A percentile compares a stretch with the other conserved stretches of the same genome.
phyloP scores from a whole-genome alignment of 306 rosid genomes.

The Leucaena leucocephala region DNA sequence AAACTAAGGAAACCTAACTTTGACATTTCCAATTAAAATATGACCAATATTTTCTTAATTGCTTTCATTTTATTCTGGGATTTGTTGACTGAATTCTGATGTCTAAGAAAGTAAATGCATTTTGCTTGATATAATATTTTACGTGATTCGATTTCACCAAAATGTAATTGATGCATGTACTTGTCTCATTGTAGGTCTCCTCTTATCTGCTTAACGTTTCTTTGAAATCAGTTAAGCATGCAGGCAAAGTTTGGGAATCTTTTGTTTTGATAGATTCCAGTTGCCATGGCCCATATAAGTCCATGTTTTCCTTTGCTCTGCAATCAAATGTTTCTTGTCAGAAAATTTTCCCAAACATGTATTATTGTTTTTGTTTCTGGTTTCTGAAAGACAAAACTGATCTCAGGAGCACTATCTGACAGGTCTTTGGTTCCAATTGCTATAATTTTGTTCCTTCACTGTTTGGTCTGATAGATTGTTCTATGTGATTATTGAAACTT shows the following conservation, averaged over 20 bases:
- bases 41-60: not conserved
- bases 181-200: conserved; percentile 18
- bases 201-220: not conserved
- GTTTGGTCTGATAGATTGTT: not conserved
- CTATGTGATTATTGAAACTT: conserved; percentile 10
- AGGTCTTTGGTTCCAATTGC: not conserved
- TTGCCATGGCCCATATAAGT: not conserved
- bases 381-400: not conserved
- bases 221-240: conserved; percentile 1
- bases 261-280: not conserved
- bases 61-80: conserved; percentile 20
- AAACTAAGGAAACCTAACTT: conserved; percentile 11
- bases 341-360: not conserved
- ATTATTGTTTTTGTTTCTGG: not conserved
- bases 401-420: not conserved
- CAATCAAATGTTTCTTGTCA: not conserved
- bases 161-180: not conserved
- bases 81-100: conserved; percentile 9
- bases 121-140: conserved; percentile 19
- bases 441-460: not conserved
- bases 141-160: not conserved
- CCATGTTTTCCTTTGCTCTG: not conserved
- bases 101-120: conserved; percentile 2
- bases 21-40: not conserved
- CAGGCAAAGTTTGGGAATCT: not conserved